Evolutionary conservation across 768 basidiomycete genomes (phyloP).

Genomic region (Suillus cothurnatus): DNA sequence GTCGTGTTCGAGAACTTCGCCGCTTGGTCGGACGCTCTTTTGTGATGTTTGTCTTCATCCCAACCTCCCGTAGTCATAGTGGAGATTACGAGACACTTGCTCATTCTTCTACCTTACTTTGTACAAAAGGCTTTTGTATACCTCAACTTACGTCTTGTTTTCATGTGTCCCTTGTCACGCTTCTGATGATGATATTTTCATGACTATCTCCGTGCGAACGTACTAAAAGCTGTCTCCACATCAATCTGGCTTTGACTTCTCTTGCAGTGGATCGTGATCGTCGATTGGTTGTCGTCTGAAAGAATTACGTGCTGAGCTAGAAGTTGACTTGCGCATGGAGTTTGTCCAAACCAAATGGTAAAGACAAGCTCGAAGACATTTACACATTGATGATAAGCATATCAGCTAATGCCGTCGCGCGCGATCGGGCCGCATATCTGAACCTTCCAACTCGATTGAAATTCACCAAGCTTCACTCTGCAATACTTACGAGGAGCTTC

Average conservation of each 20-base stretch:
- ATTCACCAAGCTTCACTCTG: conserved; percentile 19
- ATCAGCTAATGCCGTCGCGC: neutral
- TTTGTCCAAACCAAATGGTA: neutral
- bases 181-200: conserved; percentile 45
- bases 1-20: conserved; percentile 33
- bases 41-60: conserved; percentile 22
- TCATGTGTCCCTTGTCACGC: conserved; percentile 39
- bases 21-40: conserved; percentile 47
- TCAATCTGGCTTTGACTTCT: neutral
- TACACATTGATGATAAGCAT: neutral
- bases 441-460: neutral
- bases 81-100: conserved; percentile 14
- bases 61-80: conserved; percentile 16
- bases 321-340: neutral
- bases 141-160: conserved; percentile 36
- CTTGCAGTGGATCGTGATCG: neutral
- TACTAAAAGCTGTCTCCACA: too few relatives aligned
- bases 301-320: neutral
- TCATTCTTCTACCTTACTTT: conserved; percentile 17
- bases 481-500: conserved; percentile 16
- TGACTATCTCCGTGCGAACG: conserved; percentile 28
- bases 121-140: conserved; percentile 25
- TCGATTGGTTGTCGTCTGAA: neutral
- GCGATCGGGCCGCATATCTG: neutral
- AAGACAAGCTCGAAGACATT: neutral